phyloP scores from a whole-genome alignment of 139 green algal species.

The Chlamydomonas asymmetrica region DNA sequence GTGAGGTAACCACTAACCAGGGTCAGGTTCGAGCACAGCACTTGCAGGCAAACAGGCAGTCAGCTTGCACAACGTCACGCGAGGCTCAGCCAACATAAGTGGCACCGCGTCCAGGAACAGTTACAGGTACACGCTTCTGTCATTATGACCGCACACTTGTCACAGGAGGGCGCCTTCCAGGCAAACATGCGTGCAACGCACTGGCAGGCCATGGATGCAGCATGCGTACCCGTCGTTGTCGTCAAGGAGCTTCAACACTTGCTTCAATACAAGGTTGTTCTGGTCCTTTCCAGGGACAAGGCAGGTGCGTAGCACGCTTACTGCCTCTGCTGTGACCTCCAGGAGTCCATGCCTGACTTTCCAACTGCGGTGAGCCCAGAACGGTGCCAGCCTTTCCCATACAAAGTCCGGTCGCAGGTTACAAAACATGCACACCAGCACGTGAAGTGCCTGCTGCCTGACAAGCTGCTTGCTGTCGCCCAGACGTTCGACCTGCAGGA shows the following conservation, averaged over 20 bases:
- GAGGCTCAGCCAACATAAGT: too few relatives aligned
- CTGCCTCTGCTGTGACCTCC: slow-evolving; percentile 55
- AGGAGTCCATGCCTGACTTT: slow-evolving; percentile 58
- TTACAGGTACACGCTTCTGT: too few relatives aligned
- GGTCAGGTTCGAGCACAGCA: too few relatives aligned
- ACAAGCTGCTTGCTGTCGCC: slow-evolving; percentile 49
- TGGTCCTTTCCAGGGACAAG: slow-evolving; percentile 10
- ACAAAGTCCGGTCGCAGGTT: slow-evolving; percentile 23
- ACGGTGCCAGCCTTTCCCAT: slow-evolving; percentile 37
- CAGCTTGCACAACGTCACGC: too few relatives aligned
- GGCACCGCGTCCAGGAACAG: too few relatives aligned
- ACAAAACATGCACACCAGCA: slow-evolving; percentile 43
- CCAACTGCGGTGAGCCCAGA: slow-evolving; percentile 51
- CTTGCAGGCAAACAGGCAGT: too few relatives aligned
- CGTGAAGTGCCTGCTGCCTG: slow-evolving; percentile 45
- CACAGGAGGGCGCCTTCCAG: too few relatives aligned
- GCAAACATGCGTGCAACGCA: too few relatives aligned
- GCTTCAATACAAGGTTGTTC: slow-evolving; percentile 39
- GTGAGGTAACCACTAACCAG: too few relatives aligned
- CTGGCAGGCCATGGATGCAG: too few relatives aligned
- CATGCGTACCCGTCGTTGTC: too few relatives aligned
- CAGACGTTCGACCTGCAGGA: slow-evolving; percentile 47
- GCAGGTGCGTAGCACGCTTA: slow-evolving; percentile 3
- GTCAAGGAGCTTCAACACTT: slow-evolving; percentile 45
- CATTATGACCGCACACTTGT: too few relatives aligned